A percentile compares a stretch with the other conserved stretches of the same genome.
These are phyloP conservation scores for Cyclotella atomus DNA, from an alignment of 108 stramenopile species.

Conservation along the genomic window DNA sequence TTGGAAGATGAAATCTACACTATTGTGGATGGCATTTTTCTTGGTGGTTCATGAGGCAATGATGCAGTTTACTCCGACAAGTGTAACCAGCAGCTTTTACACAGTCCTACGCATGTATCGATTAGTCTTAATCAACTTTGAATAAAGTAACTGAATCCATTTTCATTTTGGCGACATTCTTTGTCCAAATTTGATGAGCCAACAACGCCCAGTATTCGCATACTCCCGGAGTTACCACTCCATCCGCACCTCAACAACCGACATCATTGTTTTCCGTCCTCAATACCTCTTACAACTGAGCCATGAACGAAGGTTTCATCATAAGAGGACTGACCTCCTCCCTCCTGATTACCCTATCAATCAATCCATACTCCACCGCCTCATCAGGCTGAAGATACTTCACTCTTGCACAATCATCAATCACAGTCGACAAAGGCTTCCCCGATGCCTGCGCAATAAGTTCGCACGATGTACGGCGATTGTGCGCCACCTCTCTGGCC, in stretches of 20 bases:
- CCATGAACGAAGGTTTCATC: constrained; percentile 79
- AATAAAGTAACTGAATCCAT: no score
- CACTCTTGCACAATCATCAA: constrained; percentile 89
- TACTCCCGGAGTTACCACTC: no score
- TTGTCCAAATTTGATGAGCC: no score
- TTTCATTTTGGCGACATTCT: no score
- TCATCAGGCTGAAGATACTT: constrained; percentile 97
- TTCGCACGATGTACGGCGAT: constrained; percentile 88
- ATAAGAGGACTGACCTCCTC: constrained; percentile 63
- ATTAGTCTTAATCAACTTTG: no score
- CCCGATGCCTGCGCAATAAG: constrained; percentile 91
- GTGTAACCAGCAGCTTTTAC: no score
- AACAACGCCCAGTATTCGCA: no score
- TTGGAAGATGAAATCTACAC: constrained; percentile 5
- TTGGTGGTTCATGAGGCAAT: no score
- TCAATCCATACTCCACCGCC: constrained; percentile 96
- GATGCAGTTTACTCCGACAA: no score
- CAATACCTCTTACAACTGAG: constrained; percentile 23
- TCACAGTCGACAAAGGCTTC: constrained; percentile 88
- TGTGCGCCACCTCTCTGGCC: constrained; percentile 90
- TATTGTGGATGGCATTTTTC: constrained; percentile 27
- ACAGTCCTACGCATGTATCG: no score
- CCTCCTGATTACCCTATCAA: constrained; percentile 91
- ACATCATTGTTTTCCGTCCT: not conserved
- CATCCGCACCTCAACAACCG: not conserved